phyloP scores from a whole-genome alignment of 164 flowering plant genomes.

The Umbellularia californica region DNA sequence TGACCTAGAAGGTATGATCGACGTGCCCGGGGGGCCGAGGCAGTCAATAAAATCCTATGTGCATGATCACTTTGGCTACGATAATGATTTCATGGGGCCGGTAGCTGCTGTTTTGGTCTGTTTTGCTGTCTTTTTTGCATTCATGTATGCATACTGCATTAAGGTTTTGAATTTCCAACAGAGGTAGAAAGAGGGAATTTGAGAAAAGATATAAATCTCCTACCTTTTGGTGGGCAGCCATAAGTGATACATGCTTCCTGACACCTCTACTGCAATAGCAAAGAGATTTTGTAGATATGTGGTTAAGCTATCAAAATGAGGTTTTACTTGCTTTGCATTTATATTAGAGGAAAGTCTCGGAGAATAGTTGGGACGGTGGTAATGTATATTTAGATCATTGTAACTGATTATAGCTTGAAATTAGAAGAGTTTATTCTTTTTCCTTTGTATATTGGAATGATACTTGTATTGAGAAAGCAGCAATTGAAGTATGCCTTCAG shows the following conservation, averaged over 20 bases:
- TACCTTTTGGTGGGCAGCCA: not conserved
- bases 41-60: slow-evolving; percentile 40
- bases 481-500: too few relatives aligned
- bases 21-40: slow-evolving; percentile 30
- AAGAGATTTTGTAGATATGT: not conserved
- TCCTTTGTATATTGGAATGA: too few relatives aligned
- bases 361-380: not conserved
- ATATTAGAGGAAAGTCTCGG: not conserved
- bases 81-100: slow-evolving; percentile 62
- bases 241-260: not conserved
- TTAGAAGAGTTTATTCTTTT: too few relatives aligned
- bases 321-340: not conserved
- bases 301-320: not conserved
- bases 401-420: too few relatives aligned
- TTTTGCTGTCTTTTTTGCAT: slow-evolving; percentile 67
- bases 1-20: slow-evolving; percentile 37
- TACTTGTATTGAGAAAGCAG: too few relatives aligned
- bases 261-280: not conserved
- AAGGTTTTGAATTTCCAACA: slow-evolving; percentile 72
- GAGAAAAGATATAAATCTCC: not conserved
- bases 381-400: too few relatives aligned
- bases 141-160: slow-evolving; percentile 66
- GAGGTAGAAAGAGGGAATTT: slow-evolving; percentile 26
- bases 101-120: slow-evolving; percentile 74
- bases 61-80: slow-evolving; percentile 50